Evolutionary conservation across 177 flowering plant species (phyloP).

Genomic region (Vitis hybrid): DNA sequence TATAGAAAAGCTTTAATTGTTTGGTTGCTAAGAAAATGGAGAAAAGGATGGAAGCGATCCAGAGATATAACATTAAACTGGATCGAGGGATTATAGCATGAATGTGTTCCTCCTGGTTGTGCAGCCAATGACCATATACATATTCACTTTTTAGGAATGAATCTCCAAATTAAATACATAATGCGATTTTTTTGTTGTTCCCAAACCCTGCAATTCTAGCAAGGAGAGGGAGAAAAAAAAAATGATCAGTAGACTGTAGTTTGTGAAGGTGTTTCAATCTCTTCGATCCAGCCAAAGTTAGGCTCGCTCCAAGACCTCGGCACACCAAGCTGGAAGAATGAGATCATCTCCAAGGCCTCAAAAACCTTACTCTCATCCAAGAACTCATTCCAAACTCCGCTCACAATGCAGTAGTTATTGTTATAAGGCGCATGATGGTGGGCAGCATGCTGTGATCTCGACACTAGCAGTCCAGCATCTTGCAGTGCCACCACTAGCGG

Average conservation of each 20-base stretch:
- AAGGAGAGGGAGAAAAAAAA: neutral
- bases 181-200: neutral
- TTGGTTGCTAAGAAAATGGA: too few species aligned
- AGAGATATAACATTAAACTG: too few species aligned
- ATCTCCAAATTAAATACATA: neutral
- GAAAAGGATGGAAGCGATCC: too few species aligned
- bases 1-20: too few species aligned
- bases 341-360: conserved; percentile 61
- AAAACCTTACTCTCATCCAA: conserved; percentile 60
- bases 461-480: conserved; percentile 66
- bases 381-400: conserved; percentile 73
- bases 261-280: conserved; percentile 10
- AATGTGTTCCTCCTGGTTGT: too few species aligned
- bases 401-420: conserved; percentile 89
- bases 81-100: too few species aligned
- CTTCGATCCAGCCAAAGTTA: conserved; percentile 26
- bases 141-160: too few species aligned
- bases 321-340: conserved; percentile 64
- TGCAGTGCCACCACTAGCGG: conserved; percentile 63
- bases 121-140: too few species aligned
- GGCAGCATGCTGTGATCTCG: conserved; percentile 53
- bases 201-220: neutral
- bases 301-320: conserved; percentile 77
- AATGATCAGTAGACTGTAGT: neutral
- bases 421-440: conserved; percentile 80